phyloP scores from a whole-genome alignment of 2,329 filamentous ascomycete species.

The Zasmidium angulare region DNA sequence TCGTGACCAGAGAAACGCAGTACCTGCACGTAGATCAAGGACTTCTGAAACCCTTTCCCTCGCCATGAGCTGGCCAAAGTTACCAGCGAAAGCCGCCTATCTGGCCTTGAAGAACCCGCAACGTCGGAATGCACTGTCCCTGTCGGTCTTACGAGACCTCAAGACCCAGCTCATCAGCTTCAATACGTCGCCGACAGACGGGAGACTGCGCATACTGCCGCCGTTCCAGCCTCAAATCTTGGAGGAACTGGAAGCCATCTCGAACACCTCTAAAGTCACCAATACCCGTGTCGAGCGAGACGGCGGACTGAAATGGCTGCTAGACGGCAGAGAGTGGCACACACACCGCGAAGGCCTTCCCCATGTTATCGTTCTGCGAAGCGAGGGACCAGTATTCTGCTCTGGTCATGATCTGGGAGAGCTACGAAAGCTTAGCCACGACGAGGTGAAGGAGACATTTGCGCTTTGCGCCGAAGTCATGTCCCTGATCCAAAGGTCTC shows the following conservation, averaged over 20 bases:
- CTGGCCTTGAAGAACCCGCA: slow-evolving; percentile 14
- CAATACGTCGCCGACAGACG: slow-evolving; percentile 19
- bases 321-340: slow-evolving; percentile 12
- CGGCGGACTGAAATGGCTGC: slow-evolving; percentile 10
- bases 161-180: slow-evolving; percentile 15
- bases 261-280: background rate
- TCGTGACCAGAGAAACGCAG: too few relatives aligned
- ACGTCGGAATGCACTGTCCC: slow-evolving; percentile 18
- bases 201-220: slow-evolving; percentile 15
- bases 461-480: slow-evolving; percentile 20
- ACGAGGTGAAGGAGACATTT: slow-evolving; percentile 17
- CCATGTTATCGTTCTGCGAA: slow-evolving; percentile 17
- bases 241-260: slow-evolving; percentile 12
- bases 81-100: slow-evolving; percentile 19
- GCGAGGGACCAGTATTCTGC: slow-evolving; percentile 20
- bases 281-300: background rate
- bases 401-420: slow-evolving; percentile 22
- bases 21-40: too few relatives aligned
- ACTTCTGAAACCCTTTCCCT: too few relatives aligned
- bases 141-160: slow-evolving; percentile 15
- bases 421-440: slow-evolving; percentile 13
- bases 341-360: slow-evolving; percentile 16
- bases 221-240: slow-evolving; percentile 14
- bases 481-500: slow-evolving; percentile 16
- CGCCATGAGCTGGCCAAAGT: slow-evolving; percentile 13